Evolutionary conservation across 208 protist genomes (phyloP), one percentile per base, ranked within the genome.

Genomic region (Trypanosoma scelopori): DNA sequence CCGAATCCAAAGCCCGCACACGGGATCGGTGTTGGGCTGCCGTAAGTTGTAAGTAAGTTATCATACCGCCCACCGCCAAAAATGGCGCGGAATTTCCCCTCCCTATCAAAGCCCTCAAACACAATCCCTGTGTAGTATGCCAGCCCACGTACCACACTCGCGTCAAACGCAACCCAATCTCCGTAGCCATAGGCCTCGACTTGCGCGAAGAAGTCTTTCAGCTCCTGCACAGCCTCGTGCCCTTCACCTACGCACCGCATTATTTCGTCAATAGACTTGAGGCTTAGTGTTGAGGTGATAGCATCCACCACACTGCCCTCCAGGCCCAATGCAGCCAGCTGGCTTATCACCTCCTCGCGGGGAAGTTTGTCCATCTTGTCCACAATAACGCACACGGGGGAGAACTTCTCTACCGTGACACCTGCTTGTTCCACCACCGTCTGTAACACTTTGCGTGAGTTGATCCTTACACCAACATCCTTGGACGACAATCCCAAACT

Each of bases 81-180:
- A 56, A 98, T 88, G 30, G 97, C 97, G 55, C 97, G 89, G 43
- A 98, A 89, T 67, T 95, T 94, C 52, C 93, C 91, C 22, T 71
- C 80, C 42, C 91, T 83, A 63, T 98, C 96, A 63, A 98, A 98
- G 25, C 82, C 93, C 73, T 98, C 97, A 76, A 98, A 98, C 3
- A 98, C 97, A 57, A 98, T 93, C 43, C 97, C 97, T 23, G 97
- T 98, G 85, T 98, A 98, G 75, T 98, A 98, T 1, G 95, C 91
- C 15, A 98, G 77, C 4, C 97, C 97, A 43, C 97, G 84, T 35
- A 98, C 96, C 16, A 98, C 92, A 55, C 86, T 97, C 23, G 93
- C 92, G 72, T 98, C 94, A 64, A 98, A 98, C 7, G 75, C 43
- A 30, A 98, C 65, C 93, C 92, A 98, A 65, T 98, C 95, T 11